These are phyloP conservation scores for Fusarium staphyleae DNA, from an alignment of 2,329 filamentous ascomycete species.

Conservation along the genomic window DNA sequence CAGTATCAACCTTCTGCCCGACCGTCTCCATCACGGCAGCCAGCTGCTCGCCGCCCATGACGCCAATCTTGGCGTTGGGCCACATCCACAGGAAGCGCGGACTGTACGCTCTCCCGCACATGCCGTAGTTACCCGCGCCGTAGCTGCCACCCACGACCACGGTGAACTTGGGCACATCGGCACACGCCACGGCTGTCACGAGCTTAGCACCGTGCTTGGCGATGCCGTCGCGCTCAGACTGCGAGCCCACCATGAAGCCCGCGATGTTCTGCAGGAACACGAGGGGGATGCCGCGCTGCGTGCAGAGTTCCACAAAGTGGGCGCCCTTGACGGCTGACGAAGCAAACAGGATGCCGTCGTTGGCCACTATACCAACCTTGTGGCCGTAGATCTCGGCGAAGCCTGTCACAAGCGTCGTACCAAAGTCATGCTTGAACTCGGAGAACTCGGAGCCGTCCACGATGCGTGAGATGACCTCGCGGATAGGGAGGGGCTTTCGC, in stretches of 20 bases:
- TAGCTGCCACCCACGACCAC: conserved; percentile 94
- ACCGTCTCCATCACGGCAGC: conserved; percentile 94
- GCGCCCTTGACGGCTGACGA: conserved; percentile 90
- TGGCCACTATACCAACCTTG: conserved; percentile 90
- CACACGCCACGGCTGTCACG: conserved; percentile 92
- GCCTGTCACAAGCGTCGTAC: conserved; percentile 86
- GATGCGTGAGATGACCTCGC: conserved; percentile 90
- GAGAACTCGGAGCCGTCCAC: conserved; percentile 90
- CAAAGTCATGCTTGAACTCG: conserved; percentile 94
- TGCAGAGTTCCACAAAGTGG: conserved; percentile 95
- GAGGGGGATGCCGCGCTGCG: conserved; percentile 86
- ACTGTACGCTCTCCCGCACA: conserved; percentile 95
- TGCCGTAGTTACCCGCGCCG: conserved; percentile 96
- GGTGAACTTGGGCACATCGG: conserved; percentile 94
- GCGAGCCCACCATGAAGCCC: conserved; percentile 96
- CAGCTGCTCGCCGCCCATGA: conserved; percentile 96
- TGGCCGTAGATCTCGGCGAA: conserved; percentile 92
- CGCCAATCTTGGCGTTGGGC: conserved; percentile 94
- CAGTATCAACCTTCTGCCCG: conserved; percentile 80
- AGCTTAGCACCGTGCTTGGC: conserved; percentile 98
- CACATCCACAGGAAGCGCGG: conserved; percentile 94
- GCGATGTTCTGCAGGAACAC: conserved; percentile 97
- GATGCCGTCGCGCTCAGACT: conserved; percentile 92
- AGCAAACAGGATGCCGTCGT: conserved; percentile 94
- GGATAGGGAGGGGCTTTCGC: conserved; percentile 82